Percentiles rank a stretch among this genome's conserved stretches.
phyloP scores from a whole-genome alignment of 352 stramenopile species.

The Globisporangium ultimum region DNA sequence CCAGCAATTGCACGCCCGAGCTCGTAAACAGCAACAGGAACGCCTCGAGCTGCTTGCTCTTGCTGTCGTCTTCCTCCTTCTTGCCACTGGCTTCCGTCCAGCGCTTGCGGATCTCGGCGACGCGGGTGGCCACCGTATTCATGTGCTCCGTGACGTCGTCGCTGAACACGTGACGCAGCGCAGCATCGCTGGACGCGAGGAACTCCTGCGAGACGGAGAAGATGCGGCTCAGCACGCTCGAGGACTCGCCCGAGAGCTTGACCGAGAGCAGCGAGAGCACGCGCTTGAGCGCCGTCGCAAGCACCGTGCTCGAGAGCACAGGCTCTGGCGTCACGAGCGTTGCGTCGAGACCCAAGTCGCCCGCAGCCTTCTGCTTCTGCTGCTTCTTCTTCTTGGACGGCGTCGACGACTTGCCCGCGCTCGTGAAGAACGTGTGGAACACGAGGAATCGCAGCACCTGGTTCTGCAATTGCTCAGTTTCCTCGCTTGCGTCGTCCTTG shows the following conservation, averaged over 20 bases:
- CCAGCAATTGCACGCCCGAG: constrained; percentile 67
- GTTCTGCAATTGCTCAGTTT: constrained; percentile 25
- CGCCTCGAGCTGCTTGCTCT: constrained; percentile 50
- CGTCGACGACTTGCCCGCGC: constrained; percentile 23
- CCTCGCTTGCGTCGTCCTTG: constrained; percentile 18
- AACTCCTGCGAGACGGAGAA: constrained; percentile 39
- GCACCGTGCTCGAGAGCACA: constrained; percentile 43
- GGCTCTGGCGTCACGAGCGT: constrained; percentile 25
- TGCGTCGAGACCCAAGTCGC: constrained; percentile 19
- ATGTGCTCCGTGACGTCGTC: constrained; percentile 32
- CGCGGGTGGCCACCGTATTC: constrained; percentile 28
- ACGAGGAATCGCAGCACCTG: constrained; percentile 61
- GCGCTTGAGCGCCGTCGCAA: constrained; percentile 49
- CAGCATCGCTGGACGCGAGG: constrained; percentile 16
- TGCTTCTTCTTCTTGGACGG: constrained; percentile 58
- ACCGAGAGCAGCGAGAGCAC: constrained; percentile 61
- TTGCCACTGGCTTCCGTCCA: constrained; percentile 11
- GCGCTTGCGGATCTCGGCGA: constrained; percentile 25
- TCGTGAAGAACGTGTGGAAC: constrained; percentile 65
- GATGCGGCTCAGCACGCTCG: constrained; percentile 49
- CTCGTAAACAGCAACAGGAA: constrained; percentile 79
- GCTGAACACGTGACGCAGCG: constrained; percentile 38
- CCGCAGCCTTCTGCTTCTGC: constrained; percentile 26
- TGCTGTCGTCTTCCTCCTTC: constrained; percentile 15
- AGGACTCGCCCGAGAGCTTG: constrained; percentile 36